Base-by-base conservation (phyloP, 305 asterid genomes). In the Fraxinus nigra region DNA sequence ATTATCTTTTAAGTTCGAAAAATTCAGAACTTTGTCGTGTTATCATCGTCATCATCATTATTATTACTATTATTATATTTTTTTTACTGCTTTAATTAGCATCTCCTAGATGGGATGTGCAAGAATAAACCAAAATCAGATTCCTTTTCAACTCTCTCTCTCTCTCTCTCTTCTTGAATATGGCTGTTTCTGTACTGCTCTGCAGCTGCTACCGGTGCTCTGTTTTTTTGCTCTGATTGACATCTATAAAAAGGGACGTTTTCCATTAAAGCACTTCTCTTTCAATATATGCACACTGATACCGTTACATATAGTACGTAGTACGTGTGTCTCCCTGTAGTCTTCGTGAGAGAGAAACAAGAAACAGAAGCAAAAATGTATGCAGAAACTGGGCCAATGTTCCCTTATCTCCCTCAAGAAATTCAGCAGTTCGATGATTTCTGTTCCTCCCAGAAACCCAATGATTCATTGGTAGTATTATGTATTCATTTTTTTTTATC, bases 321-420 rank as follows among this genome's bases (percentile, higher is more conserved):
- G 67, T 18, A n/a, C 8, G 28, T 56, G 28, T 59, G 51, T 80
- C 28, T 51, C 67, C 48, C 75, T 20, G 46, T 2, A 61, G 79
- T 32, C 80, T 61, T 10, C 40, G 5, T 33, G 56, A 72, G 78
- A 18, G 79, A 78, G 72, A 79, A 78, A 9, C 30, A 63, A 20
- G 70, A 80, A 81, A 81, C 70, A 79, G 59, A 79, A 61, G 80
- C 6, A 26, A 77, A 63, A 90, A 92, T 94, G 98, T 92, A 91
- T 89, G 95, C 95, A 7, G 94, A 93, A 78, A 89, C 90, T 30
- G 97, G 85, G 84, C 82, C 86, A 84, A 89, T 85, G 91, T 89
- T 80, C 80, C 97, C 97, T 54, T 93, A 90, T 80, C 90, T 89
- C 90, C 61, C 93, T 80, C 93, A 86, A 81, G 92, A 91, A 77